Evolutionary conservation across 208 protist species (phyloP), one percentile per base, ranked within the genome.

Genomic region (Leishmania turanica): DNA sequence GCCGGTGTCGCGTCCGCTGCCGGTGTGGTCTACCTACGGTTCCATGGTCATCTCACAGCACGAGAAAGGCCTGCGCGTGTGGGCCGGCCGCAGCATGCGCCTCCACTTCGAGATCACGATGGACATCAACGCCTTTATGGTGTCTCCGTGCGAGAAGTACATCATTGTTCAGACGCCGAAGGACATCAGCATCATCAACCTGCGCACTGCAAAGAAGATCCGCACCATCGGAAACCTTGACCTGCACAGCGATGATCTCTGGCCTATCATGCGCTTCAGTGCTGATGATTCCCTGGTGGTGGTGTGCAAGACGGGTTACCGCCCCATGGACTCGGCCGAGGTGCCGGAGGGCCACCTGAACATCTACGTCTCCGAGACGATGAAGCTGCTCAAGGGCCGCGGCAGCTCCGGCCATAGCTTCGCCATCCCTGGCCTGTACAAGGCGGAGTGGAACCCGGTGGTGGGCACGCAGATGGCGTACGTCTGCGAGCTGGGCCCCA

Each of bases 141-240:
- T 98, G 56, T 98, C 95, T 3, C 91, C 92, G 65, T 89, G 90
- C 70, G 95, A 98, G 87, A 94, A 96, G 84, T 98, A 95, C 83
- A 92, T 98, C 72, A 92, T 98, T 66, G 85, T 96, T 34, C 92
- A 95, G 75, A 96, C 92, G 11, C 68, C 88, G 40, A 95, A 95
- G 76, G 93, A 97, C 78, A 81, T 97, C 54, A 92, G 88, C 84
- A 88, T 98, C 56, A 93, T 88, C 81, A 93, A 98, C 85, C 85
- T 98, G 40, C 88, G 86, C 81, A 90, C 88, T 0, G 92, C 95
- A 1, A 94, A 92, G 76, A 93, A 92, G 82, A 96, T 98, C 78
- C 93, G 91, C 68, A 94, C 90, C 4, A 89, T 98, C 40, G 89
- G 89, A 42, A 93, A 92, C 80, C 91, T 97, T 17, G 93, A 96